These are phyloP conservation scores for Sarocladium kiliense DNA, from an alignment of 2,329 filamentous ascomycete species.

Conservation along the genomic window DNA sequence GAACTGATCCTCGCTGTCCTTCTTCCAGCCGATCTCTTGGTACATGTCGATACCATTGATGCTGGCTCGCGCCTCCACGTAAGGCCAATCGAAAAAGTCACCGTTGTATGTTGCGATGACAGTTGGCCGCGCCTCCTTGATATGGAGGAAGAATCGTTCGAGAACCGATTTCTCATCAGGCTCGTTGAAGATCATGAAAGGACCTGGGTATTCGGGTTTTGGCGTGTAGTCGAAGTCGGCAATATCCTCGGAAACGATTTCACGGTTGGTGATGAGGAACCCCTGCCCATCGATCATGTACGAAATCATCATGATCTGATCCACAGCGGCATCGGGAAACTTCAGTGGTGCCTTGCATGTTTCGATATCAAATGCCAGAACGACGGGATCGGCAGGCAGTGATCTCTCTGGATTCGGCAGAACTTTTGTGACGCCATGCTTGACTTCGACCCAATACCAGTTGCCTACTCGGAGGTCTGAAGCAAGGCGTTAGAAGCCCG, in stretches of 20 bases:
- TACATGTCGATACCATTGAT: slow-evolving; percentile 99
- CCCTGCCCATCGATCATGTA: slow-evolving; percentile 99
- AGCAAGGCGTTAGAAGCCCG: slow-evolving; percentile 16
- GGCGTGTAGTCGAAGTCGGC: slow-evolving; percentile 97
- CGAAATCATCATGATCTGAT: slow-evolving; percentile 99
- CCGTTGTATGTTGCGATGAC: slow-evolving; percentile 99
- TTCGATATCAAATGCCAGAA: slow-evolving; percentile 99
- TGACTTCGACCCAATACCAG: slow-evolving; percentile 95
- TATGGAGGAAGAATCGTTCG: slow-evolving; percentile 90
- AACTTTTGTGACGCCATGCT: slow-evolving; percentile 82
- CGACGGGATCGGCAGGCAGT: slow-evolving; percentile 89
- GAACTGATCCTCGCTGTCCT: slow-evolving; percentile 93
- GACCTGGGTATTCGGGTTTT: slow-evolving; percentile 89
- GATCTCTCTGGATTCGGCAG: slow-evolving; percentile 82
- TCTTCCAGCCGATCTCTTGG: slow-evolving; percentile 93
- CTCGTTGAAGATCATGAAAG: slow-evolving; percentile 98
- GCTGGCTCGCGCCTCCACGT: slow-evolving; percentile 88
- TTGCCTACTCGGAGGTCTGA: slow-evolving; percentile 90
- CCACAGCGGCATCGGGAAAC: slow-evolving; percentile 89
- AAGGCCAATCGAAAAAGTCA: slow-evolving; percentile 99
- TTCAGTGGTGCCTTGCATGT: slow-evolving; percentile 94
- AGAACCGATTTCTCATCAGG: slow-evolving; percentile 83
- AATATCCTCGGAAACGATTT: slow-evolving; percentile 97
- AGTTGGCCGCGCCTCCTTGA: slow-evolving; percentile 90
- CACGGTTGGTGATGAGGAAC: slow-evolving; percentile 94